Conservation (phyloP, 306 rosid genomes). For the Mimosa pudica region DNA sequence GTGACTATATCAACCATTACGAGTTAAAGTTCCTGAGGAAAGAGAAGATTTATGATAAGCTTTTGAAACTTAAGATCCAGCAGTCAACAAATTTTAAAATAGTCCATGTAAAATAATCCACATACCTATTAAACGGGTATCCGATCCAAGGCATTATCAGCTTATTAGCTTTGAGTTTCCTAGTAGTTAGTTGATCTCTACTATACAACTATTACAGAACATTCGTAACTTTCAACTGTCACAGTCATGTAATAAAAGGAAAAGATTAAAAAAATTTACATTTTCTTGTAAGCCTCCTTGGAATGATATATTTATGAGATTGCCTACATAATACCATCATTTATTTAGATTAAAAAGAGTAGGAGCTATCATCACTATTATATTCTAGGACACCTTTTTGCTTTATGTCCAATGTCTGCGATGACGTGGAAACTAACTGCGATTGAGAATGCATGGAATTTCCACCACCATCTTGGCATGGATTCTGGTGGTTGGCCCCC, state of each 20-base stretch:
- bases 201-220: slow-evolving; percentile 10
- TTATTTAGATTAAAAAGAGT: no score
- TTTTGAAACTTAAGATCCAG: slow-evolving; percentile 29
- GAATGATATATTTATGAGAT: no score
- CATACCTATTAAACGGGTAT: slow-evolving; percentile 26
- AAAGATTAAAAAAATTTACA: slow-evolving; percentile 1
- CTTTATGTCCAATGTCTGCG: no score
- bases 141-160: not conserved
- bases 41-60: slow-evolving; percentile 20
- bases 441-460: no score
- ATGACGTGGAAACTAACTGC: no score
- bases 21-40: not conserved
- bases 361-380: no score
- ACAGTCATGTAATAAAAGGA: slow-evolving; percentile 47
- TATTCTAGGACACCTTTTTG: no score
- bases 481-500: no score
- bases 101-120: slow-evolving; percentile 22
- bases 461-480: no score
- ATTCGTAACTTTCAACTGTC: slow-evolving; percentile 27
- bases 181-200: slow-evolving; percentile 21
- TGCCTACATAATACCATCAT: no score
- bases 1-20: not conserved
- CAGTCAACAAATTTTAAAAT: slow-evolving; percentile 27
- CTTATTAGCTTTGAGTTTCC: slow-evolving; percentile 29
- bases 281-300: no score